Evolutionary conservation across 225 moss, liverwort and hornwort genomes (phyloP), one percentile per base, ranked within the genome.

Genomic region (Ulota crispa): DNA sequence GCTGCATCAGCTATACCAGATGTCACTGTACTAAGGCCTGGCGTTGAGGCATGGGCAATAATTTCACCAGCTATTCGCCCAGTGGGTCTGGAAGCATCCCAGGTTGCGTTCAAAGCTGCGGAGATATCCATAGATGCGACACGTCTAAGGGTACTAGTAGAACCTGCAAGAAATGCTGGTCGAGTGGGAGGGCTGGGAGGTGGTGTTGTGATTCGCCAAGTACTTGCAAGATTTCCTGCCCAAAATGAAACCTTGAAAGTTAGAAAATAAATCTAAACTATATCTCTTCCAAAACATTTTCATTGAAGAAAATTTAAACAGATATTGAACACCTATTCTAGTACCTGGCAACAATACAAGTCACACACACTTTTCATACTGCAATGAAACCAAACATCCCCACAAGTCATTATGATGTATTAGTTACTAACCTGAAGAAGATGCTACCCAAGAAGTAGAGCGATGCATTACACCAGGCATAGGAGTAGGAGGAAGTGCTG

Each of bases 401-500:
- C 15, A 60, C 32, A 57, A 64, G 24, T 4, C 6, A 50, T 66
- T 77, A 30, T 75, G 30, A 55, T 66, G 53, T 27, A 12, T 18
- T 34, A 60, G 8, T 83, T 64, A n/a, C 68, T 50, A 39, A 98
- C 97, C 97, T 88, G 97, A 93, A 31, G 94, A 89, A 74, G 97
- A 95, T 85, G 97, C 92, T 55, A 98, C 97, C 97, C 97, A 98
- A 67, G 97, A 98, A 56, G 97, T 98, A 64, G 97, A 98, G 9
- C 97, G 92, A 76, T 92, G 93, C 64, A 98, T 87, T 36, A 89
- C 97, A 79, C 93, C 90, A 74, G 94, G 88, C 85, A 92, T 86
- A 47, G 89, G 90, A 66, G 95, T 89, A 80, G 97, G 95, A 77
- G 95, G 97, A 74, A 98, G 81, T 80, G 95, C 94, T 77, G 91